Percentiles rank a stretch among this genome's conserved stretches.
These are phyloP conservation scores for Mycena pura DNA, from an alignment of 768 basidiomycete species.

Conservation along the genomic window DNA sequence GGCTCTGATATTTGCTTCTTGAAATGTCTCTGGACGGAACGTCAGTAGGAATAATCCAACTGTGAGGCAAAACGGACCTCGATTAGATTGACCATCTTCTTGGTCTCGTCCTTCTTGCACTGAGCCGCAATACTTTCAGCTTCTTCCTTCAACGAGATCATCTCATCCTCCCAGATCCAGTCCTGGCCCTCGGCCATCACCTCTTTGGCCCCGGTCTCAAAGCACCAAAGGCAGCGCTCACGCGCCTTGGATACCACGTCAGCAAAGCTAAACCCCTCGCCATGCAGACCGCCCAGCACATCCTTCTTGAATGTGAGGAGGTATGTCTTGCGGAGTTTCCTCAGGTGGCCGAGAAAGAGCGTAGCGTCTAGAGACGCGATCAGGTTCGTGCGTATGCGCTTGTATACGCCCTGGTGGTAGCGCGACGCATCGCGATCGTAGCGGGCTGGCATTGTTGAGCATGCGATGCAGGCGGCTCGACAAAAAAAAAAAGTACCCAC, in stretches of 20 bases:
- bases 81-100: constrained; percentile 96
- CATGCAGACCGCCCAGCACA: constrained; percentile 74
- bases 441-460: constrained; percentile 57
- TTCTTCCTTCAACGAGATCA: constrained; percentile 79
- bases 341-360: constrained; percentile 89
- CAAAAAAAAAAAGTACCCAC: constrained; percentile 56
- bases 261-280: constrained; percentile 89
- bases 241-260: constrained; percentile 74
- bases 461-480: background rate
- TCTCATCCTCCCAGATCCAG: constrained; percentile 91
- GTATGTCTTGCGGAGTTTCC: constrained; percentile 89
- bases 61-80: constrained; percentile 65
- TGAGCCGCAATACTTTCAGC: constrained; percentile 82
- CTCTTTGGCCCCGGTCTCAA: constrained; percentile 74
- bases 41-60: background rate
- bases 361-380: constrained; percentile 74
- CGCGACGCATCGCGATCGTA: constrained; percentile 97
- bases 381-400: constrained; percentile 88
- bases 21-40: constrained; percentile 72
- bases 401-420: constrained; percentile 94
- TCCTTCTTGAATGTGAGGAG: constrained; percentile 81
- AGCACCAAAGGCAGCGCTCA: constrained; percentile 65
- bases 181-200: constrained; percentile 67
- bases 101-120: constrained; percentile 94
- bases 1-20: constrained; percentile 91